Evolutionary conservation across 2,329 filamentous ascomycete genomes (phyloP).

Genomic region (Acephala macrosclerotiorum): DNA sequence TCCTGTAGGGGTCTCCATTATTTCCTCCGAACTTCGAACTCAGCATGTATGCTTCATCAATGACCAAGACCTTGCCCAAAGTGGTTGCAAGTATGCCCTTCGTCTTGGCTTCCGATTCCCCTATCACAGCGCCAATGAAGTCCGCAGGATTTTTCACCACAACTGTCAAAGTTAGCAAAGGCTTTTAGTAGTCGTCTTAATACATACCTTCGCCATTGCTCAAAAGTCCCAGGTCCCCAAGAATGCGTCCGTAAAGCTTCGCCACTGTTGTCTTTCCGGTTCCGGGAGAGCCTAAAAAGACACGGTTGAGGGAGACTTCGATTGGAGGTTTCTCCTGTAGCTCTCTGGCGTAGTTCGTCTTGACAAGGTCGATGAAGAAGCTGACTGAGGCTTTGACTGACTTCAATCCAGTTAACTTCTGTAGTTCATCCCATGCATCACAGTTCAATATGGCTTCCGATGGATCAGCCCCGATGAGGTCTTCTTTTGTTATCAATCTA

Average conservation of each 20-base stretch:
- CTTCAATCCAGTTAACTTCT: conserved; percentile 62
- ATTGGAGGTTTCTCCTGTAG: conserved; percentile 66
- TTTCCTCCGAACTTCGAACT: conserved; percentile 38
- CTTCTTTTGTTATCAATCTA: not conserved
- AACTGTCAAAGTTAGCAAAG: not conserved
- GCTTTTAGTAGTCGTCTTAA: conserved; percentile 3
- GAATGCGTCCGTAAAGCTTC: conserved; percentile 72
- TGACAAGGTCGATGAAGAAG: conserved; percentile 60
- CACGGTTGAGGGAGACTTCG: conserved; percentile 68
- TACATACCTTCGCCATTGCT: conserved; percentile 58
- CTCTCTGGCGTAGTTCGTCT: conserved; percentile 66
- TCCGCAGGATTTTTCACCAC: conserved; percentile 20
- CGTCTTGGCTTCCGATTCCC: conserved; percentile 71
- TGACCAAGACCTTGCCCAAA: conserved; percentile 58
- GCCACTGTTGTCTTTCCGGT: conserved; percentile 80
- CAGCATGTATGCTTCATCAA: conserved; percentile 66
- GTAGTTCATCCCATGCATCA: conserved; percentile 63
- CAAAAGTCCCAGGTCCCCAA: conserved; percentile 64
- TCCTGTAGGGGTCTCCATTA: conserved; percentile 65
- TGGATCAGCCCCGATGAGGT: conserved; percentile 64
- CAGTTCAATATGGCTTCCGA: conserved; percentile 56
- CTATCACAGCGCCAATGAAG: conserved; percentile 61
- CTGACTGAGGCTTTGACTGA: conserved; percentile 62
- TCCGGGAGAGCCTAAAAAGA: conserved; percentile 75
- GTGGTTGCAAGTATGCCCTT: conserved; percentile 73